Base-by-base conservation (phyloP, 345 rosid genomes). In the Euclidium syriacum region DNA sequence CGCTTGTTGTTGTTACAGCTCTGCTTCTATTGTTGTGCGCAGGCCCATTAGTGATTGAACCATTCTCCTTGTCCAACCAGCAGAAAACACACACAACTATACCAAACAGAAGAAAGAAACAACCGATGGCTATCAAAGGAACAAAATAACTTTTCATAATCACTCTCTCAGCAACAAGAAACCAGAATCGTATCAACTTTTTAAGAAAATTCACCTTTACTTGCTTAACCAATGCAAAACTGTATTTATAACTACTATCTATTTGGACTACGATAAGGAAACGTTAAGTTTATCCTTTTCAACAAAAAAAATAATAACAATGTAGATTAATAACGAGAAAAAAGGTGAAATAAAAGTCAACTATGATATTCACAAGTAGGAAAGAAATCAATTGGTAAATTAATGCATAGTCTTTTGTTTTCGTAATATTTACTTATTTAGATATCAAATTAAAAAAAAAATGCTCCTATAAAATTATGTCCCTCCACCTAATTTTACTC, bases 171-270 rank as follows among this genome's bases (percentile, higher is more conserved):
- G 42, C 42, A 38, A 67, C 22, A 36, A 18, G 23, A 29, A 29
- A 58, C 7, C 6, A 39, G 16, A 58, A 49, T 67, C 51, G 12
- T 49, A 49, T 20, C 12, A 57, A 48, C 33, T 26, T 47, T 3
- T n/a, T n/a, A n/a, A n/a, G 11, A 36, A 22, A 17, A 2, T 0
- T 39, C 23, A 27, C 50, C n/a, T 46, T 56, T 39, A 15, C 4
- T 39, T 50, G 35, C 38, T 39, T 49, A 20, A 41, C 61, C 15
- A 25, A 54, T 24, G 27, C 61, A 33, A n/a, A n/a, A 26, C 25
- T 14, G 27, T 65, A 53, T 53, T 53, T 65, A 43, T 65, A 52
- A 4, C n/a, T n/a, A n/a, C n/a, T n/a, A n/a, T n/a, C n/a, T n/a
- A n/a, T n/a, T n/a, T n/a, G n/a, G n/a, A 46, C 16, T 14, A 42